Evolutionary conservation across 148 eudicot species (phyloP).

Genomic region (Camellia lanceoleosa): DNA sequence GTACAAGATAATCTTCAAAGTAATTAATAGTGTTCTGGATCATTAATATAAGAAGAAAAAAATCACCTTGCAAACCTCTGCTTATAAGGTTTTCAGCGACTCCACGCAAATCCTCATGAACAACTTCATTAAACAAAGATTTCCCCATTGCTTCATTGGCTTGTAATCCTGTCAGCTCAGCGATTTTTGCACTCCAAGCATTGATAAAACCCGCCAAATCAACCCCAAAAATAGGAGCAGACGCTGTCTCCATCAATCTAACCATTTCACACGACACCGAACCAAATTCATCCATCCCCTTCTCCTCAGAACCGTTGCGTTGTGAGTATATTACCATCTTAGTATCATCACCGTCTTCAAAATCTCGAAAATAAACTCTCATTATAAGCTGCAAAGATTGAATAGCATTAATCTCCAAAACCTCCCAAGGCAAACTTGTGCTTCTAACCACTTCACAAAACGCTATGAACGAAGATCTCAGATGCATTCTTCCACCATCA

Average conservation of each 20-base stretch:
- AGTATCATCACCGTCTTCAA: slow-evolving; percentile 11
- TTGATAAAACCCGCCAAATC: slow-evolving; percentile 35
- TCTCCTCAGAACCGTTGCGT: slow-evolving; percentile 9
- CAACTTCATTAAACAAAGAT: slow-evolving; percentile 26
- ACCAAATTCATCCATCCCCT: slow-evolving; percentile 25
- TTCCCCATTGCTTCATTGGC: slow-evolving; percentile 41
- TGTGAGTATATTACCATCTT: slow-evolving; percentile 1
- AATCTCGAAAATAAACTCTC: slow-evolving; percentile 27
- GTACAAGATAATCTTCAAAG: background rate
- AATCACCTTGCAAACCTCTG: slow-evolving; percentile 35
- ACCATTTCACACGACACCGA: slow-evolving; percentile 40
- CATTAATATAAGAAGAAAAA: background rate
- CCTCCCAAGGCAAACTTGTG: slow-evolving; percentile 46
- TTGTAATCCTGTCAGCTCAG: slow-evolving; percentile 38
- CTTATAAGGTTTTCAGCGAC: slow-evolving; percentile 22
- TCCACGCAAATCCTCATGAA: slow-evolving; percentile 31
- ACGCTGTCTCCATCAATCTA: slow-evolving; percentile 41
- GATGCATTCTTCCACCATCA: slow-evolving; percentile 36
- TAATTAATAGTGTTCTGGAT: background rate
- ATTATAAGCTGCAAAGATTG: slow-evolving; percentile 45
- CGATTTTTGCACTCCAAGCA: slow-evolving; percentile 45
- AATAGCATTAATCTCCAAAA: slow-evolving; percentile 36
- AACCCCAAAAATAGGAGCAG: slow-evolving; percentile 46
- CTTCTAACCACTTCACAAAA: slow-evolving; percentile 41
- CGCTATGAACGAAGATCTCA: slow-evolving; percentile 36